phyloP scores from a whole-genome alignment of 2,329 filamentous ascomycete genomes.

The Talaromyces sp. region DNA sequence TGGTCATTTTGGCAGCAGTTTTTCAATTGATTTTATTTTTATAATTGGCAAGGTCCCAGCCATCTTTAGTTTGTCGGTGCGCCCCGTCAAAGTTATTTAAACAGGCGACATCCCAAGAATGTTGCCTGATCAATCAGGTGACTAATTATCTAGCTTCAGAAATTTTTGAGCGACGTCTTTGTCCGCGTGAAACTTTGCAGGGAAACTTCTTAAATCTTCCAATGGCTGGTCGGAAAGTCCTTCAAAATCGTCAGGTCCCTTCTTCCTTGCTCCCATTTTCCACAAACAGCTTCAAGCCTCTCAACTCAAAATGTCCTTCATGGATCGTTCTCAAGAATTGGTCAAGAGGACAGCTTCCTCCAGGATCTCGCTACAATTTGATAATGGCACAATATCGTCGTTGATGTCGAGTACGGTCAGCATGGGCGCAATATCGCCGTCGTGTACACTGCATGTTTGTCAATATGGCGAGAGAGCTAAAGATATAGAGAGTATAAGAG shows the following conservation, averaged over 20 bases:
- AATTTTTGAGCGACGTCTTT: neutral
- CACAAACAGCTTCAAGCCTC: constrained; percentile 49
- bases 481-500: neutral
- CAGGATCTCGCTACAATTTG: constrained; percentile 47
- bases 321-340: constrained; percentile 43
- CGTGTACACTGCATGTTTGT: constrained; percentile 45
- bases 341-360: constrained; percentile 45
- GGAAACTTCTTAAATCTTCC: neutral
- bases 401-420: constrained; percentile 55
- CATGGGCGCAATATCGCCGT: constrained; percentile 57
- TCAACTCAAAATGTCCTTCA: constrained; percentile 43
- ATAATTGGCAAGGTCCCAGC: neutral
- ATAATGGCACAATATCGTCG: constrained; percentile 52
- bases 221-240: constrained; percentile 26
- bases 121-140: neutral
- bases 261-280: constrained; percentile 38
- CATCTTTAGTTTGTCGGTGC: neutral
- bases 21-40: too few relatives aligned
- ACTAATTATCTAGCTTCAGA: neutral
- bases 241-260: constrained; percentile 49
- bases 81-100: neutral
- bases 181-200: neutral
- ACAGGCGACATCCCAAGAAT: neutral
- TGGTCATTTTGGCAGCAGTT: neutral
- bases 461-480: constrained; percentile 54